phyloP scores from a whole-genome alignment of 1,284 basidiomycete species.

The Porodaedalea pini region DNA sequence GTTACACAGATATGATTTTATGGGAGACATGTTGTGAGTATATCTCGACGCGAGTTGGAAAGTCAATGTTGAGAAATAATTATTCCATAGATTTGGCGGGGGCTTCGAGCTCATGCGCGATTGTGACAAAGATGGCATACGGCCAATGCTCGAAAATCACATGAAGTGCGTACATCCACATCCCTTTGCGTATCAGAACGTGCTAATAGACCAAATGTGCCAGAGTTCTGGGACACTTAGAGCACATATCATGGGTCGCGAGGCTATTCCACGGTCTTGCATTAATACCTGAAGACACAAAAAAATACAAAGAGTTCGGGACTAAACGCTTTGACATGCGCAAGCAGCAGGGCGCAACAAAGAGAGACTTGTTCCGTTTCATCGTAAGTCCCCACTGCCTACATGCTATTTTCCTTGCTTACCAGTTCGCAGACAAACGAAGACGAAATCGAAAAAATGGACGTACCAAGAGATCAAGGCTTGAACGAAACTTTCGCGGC shows the following conservation, averaged over 20 bases:
- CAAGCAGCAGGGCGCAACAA: conserved; percentile 25
- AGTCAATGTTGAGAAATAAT: background rate
- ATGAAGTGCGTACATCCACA: conserved; percentile 8
- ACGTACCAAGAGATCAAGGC: conserved; percentile 26
- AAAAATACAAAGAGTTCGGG: conserved; percentile 13
- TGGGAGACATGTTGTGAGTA: conserved; percentile 36
- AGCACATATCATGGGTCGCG: conserved; percentile 13
- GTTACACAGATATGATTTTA: conserved; percentile 34
- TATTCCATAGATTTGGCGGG: conserved; percentile 26
- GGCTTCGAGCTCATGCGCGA: conserved; percentile 20
- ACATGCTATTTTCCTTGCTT: background rate
- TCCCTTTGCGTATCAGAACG: too few relatives aligned
- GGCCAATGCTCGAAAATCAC: conserved; percentile 18
- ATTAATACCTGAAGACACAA: background rate
- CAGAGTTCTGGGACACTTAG: conserved; percentile 6
- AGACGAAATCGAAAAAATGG: conserved; percentile 26
- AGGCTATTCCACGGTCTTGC: background rate
- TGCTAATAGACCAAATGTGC: background rate
- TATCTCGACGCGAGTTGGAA: background rate
- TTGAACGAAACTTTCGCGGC: conserved; percentile 33
- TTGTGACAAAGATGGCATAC: conserved; percentile 23
- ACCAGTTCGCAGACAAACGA: conserved; percentile 28
- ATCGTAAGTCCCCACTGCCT: conserved; percentile 28
- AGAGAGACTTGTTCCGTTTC: conserved; percentile 38
- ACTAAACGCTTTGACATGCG: conserved; percentile 18